These are phyloP conservation scores for Xylaria digitata DNA, from an alignment of 2,329 filamentous ascomycete species.

Conservation along the genomic window DNA sequence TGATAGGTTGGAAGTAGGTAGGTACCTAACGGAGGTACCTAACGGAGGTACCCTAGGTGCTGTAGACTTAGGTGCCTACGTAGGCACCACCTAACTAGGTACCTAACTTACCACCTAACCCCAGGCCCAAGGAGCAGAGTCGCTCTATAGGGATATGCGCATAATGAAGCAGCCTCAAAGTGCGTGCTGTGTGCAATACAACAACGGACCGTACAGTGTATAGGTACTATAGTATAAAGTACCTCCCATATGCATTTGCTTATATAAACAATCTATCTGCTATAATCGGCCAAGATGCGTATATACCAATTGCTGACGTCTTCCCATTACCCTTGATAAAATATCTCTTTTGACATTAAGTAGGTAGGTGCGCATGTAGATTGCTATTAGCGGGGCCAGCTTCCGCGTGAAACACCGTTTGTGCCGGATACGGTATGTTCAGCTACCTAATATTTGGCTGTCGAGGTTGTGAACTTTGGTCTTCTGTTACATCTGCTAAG, in stretches of 20 bases:
- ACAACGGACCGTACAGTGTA: too few species aligned
- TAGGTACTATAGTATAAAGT: slow-evolving; percentile 2
- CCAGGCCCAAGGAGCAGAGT: too few species aligned
- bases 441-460: slow-evolving; percentile 1
- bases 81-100: too few species aligned
- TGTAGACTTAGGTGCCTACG: not conserved
- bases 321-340: slow-evolving; percentile 2
- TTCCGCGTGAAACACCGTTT: slow-evolving; percentile 2
- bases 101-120: too few species aligned
- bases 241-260: slow-evolving; percentile 3
- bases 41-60: too few species aligned
- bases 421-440: slow-evolving; percentile 7
- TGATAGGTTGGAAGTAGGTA: too few species aligned
- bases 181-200: too few species aligned
- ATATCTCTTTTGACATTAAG: slow-evolving; percentile 15
- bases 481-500: not conserved
- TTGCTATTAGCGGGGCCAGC: slow-evolving; percentile 12
- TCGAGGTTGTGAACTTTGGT: not conserved
- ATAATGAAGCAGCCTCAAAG: slow-evolving; percentile 22
- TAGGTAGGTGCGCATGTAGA: not conserved
- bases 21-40: too few species aligned
- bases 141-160: slow-evolving; percentile 6
- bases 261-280: slow-evolving; percentile 8
- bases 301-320: slow-evolving; percentile 13
- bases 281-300: slow-evolving; percentile 18